Evolutionary conservation across 441 rosid genomes (phyloP).

Genomic region (Eutrema salsugineum): DNA sequence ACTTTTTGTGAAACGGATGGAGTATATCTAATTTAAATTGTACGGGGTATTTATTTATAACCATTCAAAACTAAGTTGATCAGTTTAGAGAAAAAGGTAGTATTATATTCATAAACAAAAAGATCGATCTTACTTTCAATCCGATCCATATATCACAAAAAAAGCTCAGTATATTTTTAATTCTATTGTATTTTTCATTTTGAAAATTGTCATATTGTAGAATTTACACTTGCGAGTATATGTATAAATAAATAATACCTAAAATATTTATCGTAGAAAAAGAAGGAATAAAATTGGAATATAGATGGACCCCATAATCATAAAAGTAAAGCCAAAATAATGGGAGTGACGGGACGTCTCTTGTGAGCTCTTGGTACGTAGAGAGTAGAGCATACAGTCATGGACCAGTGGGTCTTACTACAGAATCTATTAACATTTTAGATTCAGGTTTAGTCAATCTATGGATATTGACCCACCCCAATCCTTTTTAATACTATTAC

Average conservation of each 20-base stretch:
- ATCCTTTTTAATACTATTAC: neutral
- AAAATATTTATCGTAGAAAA: neutral
- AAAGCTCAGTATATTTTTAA: no score
- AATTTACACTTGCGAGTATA: neutral
- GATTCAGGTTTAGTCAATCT: slow-evolving; percentile 25
- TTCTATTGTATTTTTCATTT: neutral
- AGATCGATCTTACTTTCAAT: no score
- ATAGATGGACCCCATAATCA: slow-evolving; percentile 25
- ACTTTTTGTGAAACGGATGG: no score
- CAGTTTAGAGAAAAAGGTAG: no score
- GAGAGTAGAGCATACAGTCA: slow-evolving; percentile 18
- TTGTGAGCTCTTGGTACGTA: slow-evolving; percentile 21
- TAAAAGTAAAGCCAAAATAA: slow-evolving; percentile 25
- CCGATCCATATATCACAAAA: neutral
- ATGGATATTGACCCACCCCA: slow-evolving; percentile 5
- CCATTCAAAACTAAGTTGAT: no score
- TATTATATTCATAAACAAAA: neutral
- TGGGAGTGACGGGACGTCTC: slow-evolving; percentile 31
- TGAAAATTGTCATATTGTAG: neutral
- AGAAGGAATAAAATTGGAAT: slow-evolving; percentile 14
- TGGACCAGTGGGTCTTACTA: slow-evolving; percentile 29
- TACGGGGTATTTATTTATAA: no score
- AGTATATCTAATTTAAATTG: no score
- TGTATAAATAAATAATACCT: neutral
- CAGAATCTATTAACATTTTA: slow-evolving; percentile 24